Evolutionary conservation across 2,329 filamentous ascomycete species (phyloP).

Genomic region (Apiospora hydei): DNA sequence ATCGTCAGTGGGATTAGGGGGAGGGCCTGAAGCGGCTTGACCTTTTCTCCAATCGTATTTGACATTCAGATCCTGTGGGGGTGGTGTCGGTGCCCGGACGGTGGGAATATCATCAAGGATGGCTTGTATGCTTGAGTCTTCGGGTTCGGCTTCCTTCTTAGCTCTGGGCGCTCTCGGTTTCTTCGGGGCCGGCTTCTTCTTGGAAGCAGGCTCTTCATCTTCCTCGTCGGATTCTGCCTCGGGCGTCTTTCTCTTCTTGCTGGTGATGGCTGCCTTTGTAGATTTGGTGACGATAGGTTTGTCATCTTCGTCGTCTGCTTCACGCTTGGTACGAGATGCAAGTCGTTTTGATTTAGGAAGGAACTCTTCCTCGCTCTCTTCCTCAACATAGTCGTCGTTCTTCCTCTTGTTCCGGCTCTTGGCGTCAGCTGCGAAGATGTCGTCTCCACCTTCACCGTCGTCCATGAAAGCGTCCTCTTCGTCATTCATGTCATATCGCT

Average conservation of each 20-base stretch:
- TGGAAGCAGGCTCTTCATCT: conserved; percentile 54
- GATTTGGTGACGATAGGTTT: conserved; percentile 39
- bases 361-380: conserved; percentile 75
- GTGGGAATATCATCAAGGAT: conserved; percentile 90
- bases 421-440: conserved; percentile 81
- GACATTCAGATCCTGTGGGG: conserved; percentile 69
- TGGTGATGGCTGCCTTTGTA: conserved; percentile 41
- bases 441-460: conserved; percentile 75
- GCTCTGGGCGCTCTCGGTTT: conserved; percentile 65
- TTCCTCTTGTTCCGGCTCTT: conserved; percentile 71
- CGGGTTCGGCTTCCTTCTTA: conserved; percentile 71
- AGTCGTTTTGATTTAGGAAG: conserved; percentile 66
- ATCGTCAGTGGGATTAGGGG: conserved; percentile 71
- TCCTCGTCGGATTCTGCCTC: conserved; percentile 65
- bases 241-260: conserved; percentile 66
- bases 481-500: conserved; percentile 51
- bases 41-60: conserved; percentile 84
- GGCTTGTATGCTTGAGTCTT: conserved; percentile 77
- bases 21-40: conserved; percentile 63
- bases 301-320: conserved; percentile 40
- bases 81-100: conserved; percentile 83
- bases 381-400: conserved; percentile 78
- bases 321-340: conserved; percentile 53
- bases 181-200: conserved; percentile 64
- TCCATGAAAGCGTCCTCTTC: conserved; percentile 66